A percentile compares a stretch with the other conserved stretches of the same genome.
phyloP scores from a whole-genome alignment of 495 filamentous ascomycete species.

The Trypethelium eluteriae region DNA sequence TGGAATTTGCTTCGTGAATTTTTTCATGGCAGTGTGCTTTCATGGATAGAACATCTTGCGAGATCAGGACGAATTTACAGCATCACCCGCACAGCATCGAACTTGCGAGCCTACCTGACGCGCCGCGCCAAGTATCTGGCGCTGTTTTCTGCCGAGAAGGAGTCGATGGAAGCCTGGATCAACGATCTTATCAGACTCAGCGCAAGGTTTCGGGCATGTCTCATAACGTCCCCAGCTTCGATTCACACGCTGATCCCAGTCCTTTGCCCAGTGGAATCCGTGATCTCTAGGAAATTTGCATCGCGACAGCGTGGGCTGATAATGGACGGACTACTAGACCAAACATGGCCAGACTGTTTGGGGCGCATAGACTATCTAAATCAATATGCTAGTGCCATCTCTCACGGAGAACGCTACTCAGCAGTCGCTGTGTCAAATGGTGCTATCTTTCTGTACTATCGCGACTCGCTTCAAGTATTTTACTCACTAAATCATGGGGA shows the following conservation, averaged over 20 bases:
- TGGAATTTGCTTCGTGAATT: slow-evolving; percentile 25
- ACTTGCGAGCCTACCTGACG: slow-evolving; percentile 29
- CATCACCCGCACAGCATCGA: slow-evolving; percentile 30
- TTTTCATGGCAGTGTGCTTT: slow-evolving; percentile 31
- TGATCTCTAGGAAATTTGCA: slow-evolving; percentile 26
- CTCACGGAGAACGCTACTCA: slow-evolving; percentile 24
- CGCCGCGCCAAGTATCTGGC: slow-evolving; percentile 22
- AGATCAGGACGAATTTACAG: slow-evolving; percentile 24
- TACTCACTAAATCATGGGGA: slow-evolving; percentile 29
- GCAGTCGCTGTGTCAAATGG: slow-evolving; percentile 27
- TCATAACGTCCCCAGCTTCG: slow-evolving; percentile 26
- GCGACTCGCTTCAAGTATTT: slow-evolving; percentile 26
- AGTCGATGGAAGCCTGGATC: slow-evolving; percentile 26
- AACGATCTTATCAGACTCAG: slow-evolving; percentile 31
- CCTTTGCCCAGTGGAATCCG: slow-evolving; percentile 35
- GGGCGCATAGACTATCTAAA: slow-evolving; percentile 25
- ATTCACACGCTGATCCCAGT: slow-evolving; percentile 34
- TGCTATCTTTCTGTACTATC: slow-evolving; percentile 18
- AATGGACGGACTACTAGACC: slow-evolving; percentile 24
- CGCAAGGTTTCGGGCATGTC: slow-evolving; percentile 28
- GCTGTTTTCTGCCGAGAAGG: slow-evolving; percentile 22
- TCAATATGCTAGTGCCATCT: slow-evolving; percentile 25
- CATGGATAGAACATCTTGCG: slow-evolving; percentile 38
- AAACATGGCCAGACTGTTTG: slow-evolving; percentile 26
- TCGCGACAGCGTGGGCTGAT: slow-evolving; percentile 17